Evolutionary conservation across 768 basidiomycete genomes (phyloP).

Genomic region (Mrakia frigida): DNA sequence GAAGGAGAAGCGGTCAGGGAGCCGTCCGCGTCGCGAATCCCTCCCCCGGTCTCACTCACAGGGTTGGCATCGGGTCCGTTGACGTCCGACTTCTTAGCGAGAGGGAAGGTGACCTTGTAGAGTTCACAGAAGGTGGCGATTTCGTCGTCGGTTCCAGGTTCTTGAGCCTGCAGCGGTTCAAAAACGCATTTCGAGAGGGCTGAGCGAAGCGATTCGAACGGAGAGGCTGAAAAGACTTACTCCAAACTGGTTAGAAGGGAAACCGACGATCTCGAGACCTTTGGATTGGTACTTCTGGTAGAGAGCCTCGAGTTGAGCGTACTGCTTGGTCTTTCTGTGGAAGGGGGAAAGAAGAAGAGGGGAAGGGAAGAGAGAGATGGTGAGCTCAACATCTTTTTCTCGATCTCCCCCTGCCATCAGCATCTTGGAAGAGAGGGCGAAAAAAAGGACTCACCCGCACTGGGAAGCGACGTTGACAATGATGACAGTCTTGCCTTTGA

Average conservation of each 20-base stretch:
- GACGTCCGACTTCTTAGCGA: conserved; percentile 42
- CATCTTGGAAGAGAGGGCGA: too few species aligned
- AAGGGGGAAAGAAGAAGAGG: neutral
- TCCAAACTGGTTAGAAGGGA: conserved; percentile 44
- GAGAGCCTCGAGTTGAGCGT: conserved; percentile 43
- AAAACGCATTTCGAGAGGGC: too few species aligned
- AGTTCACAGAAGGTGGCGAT: conserved; percentile 33
- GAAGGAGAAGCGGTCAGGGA: neutral
- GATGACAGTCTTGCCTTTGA: conserved; percentile 40
- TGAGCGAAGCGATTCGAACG: too few species aligned
- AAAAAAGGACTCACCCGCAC: conserved; percentile 35
- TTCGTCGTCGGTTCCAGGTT: conserved; percentile 44
- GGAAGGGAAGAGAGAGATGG: neutral
- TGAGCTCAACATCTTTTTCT: conserved; percentile 40
- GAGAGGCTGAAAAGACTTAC: conserved; percentile 27
- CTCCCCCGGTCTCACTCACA: neutral
- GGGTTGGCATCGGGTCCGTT: conserved; percentile 44
- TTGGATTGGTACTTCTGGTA: conserved; percentile 42
- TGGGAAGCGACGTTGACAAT: conserved; percentile 45
- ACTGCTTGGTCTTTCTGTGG: conserved; percentile 41
- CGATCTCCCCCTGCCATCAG: conserved; percentile 16
- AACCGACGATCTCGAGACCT: conserved; percentile 43
- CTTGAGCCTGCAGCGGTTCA: conserved; percentile 44
- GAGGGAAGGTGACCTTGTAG: conserved; percentile 45
- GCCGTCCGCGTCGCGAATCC: too few species aligned